phyloP scores from a whole-genome alignment of 345 rosid species.

The Salix udensis region DNA sequence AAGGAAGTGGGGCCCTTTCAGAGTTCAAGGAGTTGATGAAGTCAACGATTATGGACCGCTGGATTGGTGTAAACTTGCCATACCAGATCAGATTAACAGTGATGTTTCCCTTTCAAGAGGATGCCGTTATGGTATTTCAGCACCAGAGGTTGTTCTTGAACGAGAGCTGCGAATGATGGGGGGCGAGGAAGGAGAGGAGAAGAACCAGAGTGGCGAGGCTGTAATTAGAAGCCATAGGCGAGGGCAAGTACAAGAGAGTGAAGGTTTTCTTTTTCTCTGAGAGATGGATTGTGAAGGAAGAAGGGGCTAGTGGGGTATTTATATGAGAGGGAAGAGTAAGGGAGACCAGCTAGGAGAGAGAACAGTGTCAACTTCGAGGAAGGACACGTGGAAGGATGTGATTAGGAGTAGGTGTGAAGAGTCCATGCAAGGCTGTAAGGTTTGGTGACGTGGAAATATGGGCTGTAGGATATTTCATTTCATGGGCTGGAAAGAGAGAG shows the following conservation, averaged over 20 bases:
- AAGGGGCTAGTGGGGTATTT: not conserved
- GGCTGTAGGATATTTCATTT: not conserved
- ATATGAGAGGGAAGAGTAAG: conserved; percentile 6
- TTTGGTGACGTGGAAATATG: not conserved
- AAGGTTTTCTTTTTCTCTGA: too few relatives aligned
- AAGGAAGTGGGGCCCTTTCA: conserved; percentile 29
- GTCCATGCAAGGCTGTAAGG: conserved; percentile 23
- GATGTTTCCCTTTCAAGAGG: conserved; percentile 60
- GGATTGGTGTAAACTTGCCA: conserved; percentile 63
- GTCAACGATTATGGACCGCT: conserved; percentile 69
- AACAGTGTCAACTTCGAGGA: conserved; percentile 19
- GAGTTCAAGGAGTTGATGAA: conserved; percentile 59
- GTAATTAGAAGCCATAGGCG: conserved; percentile 42
- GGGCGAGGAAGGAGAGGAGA: conserved; percentile 10
- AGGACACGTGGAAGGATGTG: conserved; percentile 11
- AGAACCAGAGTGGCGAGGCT: conserved; percentile 26
- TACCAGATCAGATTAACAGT: conserved; percentile 82
- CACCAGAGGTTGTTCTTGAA: conserved; percentile 70
- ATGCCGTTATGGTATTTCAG: conserved; percentile 63
- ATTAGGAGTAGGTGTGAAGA: conserved; percentile 6
- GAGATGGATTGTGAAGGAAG: too few relatives aligned
- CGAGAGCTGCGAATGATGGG: conserved; percentile 47
- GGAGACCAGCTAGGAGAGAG: conserved; percentile 28
- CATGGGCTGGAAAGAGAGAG: not conserved
- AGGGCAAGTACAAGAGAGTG: not conserved